A percentile compares a stretch with the other conserved stretches of the same genome.
Evolutionary conservation across 2,329 filamentous ascomycete genomes (phyloP).

Genomic region (Aspergillus uvarum): DNA sequence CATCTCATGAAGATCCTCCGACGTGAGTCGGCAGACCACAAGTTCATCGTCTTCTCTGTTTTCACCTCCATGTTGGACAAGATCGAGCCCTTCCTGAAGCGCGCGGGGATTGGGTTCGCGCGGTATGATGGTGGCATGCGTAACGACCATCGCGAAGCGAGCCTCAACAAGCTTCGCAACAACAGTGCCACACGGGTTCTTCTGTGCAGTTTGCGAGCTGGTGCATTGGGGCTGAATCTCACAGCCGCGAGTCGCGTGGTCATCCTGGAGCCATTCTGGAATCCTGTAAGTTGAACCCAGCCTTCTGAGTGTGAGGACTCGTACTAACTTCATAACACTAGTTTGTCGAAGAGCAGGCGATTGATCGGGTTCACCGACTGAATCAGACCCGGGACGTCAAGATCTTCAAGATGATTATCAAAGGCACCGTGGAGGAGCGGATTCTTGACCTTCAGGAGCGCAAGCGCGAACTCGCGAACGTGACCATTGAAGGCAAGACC

Average conservation of each 20-base stretch:
- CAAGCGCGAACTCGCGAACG: slow-evolving; percentile 86
- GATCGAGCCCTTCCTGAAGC: slow-evolving; percentile 83
- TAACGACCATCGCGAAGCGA: slow-evolving; percentile 88
- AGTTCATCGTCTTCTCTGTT: slow-evolving; percentile 97
- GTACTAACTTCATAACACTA: slow-evolving; percentile 36
- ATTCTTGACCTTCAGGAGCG: slow-evolving; percentile 94
- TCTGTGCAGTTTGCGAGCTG: slow-evolving; percentile 91
- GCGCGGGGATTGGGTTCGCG: slow-evolving; percentile 72
- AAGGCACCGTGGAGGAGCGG: slow-evolving; percentile 83
- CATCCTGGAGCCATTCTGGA: slow-evolving; percentile 98
- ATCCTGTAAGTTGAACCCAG: slow-evolving; percentile 62
- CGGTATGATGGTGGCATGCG: slow-evolving; percentile 95
- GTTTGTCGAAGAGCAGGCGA: slow-evolving; percentile 98
- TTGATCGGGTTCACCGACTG: slow-evolving; percentile 96
- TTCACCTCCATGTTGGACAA: slow-evolving; percentile 98
- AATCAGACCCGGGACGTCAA: slow-evolving; percentile 94
- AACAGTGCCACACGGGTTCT: slow-evolving; percentile 76
- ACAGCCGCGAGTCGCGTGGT: slow-evolving; percentile 92
- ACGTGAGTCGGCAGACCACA: slow-evolving; percentile 76
- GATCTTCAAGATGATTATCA: slow-evolving; percentile 90
- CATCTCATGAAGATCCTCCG: slow-evolving; percentile 78
- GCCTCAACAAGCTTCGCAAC: slow-evolving; percentile 71
- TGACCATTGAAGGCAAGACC: slow-evolving; percentile 78
- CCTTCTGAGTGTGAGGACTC: slow-evolving; percentile 13
- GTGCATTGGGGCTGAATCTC: slow-evolving; percentile 86